Base-by-base conservation (phyloP, 306 rosid species). In the Quercus berberidifolia region DNA sequence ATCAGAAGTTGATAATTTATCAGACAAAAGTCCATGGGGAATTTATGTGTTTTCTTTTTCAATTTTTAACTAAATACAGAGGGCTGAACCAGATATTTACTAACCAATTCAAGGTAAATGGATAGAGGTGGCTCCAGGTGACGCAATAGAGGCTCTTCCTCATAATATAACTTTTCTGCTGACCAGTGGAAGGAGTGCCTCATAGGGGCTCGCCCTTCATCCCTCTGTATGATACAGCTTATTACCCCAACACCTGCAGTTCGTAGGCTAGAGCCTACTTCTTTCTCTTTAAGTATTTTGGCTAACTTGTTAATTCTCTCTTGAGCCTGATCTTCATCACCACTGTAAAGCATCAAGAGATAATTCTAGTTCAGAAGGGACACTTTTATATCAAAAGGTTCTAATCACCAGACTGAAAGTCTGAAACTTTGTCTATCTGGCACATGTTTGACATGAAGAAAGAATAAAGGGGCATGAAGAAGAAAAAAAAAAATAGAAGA, bases 121-220 rank as follows among this genome's bases (percentile, higher is more conserved):
- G 99, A 96, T 65, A 96, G 89, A 5, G 99, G 99, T 76, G 99
- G 99, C 78, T 96, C 99, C 69, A 96, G 87, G 83, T 96, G 98
- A 71, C 99, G 99, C 90, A 95, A 68, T 68, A 92, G 86, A 79
- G 99, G 97, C 79, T 92, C 96, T 86, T 95, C 99, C 74, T 87
- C 92, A 8, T 86, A 95, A 81, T 89, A 82, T 55, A 64, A 86
- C 83, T 90, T 95, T 83, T 91, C 97, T 18, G 88, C 73, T 15
- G 96, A 92, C 99, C 97, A 93, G 87, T 93, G 96, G 84, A 95
- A 93, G 74, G 99, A 95, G 89, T 95, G 99, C 90, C 99, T 92
- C 98, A 95, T 95, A n/a, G 99, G 99, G 46, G 99, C 80, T 71
- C 99, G 92, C 76, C 99, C 99, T 87, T 95, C 99, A 87, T 95